Conservation (phyloP, 2,329 filamentous ascomycete species). For the Penicillium sp. region DNA sequence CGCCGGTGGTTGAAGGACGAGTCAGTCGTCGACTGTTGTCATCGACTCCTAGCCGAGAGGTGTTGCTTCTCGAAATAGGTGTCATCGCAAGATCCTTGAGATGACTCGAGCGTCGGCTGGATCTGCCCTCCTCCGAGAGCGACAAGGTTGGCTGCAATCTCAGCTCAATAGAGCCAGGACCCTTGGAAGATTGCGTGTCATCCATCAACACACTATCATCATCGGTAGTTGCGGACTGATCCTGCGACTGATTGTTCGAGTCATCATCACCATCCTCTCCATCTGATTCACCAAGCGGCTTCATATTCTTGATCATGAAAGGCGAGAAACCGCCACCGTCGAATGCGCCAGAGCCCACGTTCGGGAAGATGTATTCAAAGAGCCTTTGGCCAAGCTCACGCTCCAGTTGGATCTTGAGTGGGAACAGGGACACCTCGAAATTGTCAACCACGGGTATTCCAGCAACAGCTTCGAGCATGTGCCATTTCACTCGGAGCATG, state of each 20-base stretch:
- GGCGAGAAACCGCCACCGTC: constrained; percentile 49
- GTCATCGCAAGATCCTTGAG: constrained; percentile 35
- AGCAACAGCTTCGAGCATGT: constrained; percentile 96
- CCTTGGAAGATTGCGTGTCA: constrained; percentile 52
- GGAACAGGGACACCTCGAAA: constrained; percentile 90
- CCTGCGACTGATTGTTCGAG: constrained; percentile 10
- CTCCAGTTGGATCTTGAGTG: constrained; percentile 89
- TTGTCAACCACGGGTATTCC: constrained; percentile 96
- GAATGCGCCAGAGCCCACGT: constrained; percentile 56
- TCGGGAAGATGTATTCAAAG: constrained; percentile 97
- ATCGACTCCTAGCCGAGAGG: constrained; percentile 15
- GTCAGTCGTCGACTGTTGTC: constrained; percentile 25
- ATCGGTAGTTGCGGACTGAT: constrained; percentile 36
- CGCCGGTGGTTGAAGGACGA: constrained; percentile 28
- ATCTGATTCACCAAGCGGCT: constrained; percentile 41
- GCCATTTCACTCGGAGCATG: constrained; percentile 93
- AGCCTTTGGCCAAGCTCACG: constrained; percentile 85
- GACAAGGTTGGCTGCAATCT: constrained; percentile 77
- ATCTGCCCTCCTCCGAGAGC: constrained; percentile 41
- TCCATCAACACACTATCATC: constrained; percentile 36
- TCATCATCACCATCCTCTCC: constrained; percentile 42
- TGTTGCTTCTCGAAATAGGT: constrained; percentile 28
- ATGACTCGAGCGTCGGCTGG: constrained; percentile 30
- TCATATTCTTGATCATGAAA: constrained; percentile 50
- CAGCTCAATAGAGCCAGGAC: constrained; percentile 70